These are phyloP conservation scores for Trichoderma sp. DNA, from an alignment of 2,329 filamentous ascomycete genomes.

Conservation along the genomic window DNA sequence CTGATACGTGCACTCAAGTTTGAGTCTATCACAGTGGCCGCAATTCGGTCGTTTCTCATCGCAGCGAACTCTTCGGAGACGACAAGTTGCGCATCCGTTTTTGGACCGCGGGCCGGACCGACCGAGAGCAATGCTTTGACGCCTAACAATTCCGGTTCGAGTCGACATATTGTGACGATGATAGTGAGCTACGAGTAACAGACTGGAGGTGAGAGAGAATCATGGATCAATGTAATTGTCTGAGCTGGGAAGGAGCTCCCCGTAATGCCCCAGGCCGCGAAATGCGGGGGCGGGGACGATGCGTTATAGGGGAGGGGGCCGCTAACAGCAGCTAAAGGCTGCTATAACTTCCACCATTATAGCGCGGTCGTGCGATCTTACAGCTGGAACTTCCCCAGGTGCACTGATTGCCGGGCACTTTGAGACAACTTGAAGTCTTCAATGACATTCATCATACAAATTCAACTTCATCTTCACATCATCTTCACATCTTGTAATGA, in stretches of 20 bases:
- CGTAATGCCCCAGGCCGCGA: not conserved
- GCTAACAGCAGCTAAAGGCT: not conserved
- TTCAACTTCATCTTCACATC: not conserved
- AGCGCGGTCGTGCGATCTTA: not conserved
- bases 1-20: not conserved
- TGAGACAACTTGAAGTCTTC: too few species aligned
- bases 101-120: not conserved
- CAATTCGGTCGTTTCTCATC: not conserved
- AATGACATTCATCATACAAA: not conserved
- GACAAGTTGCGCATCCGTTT: not conserved
- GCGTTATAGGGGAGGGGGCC: not conserved
- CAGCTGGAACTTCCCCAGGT: too few species aligned
- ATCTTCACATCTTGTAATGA: too few species aligned
- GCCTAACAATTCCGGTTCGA: not conserved
- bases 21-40: constrained; percentile 1
- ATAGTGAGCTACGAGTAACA: too few species aligned
- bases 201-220: too few species aligned
- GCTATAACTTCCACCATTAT: not conserved
- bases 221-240: not conserved
- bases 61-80: not conserved
- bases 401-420: too few species aligned
- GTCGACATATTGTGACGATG: not conserved
- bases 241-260: not conserved
- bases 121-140: not conserved
- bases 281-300: not conserved